Evolutionary conservation across 768 basidiomycete genomes (phyloP).

Genomic region (Termitomyces sp.): DNA sequence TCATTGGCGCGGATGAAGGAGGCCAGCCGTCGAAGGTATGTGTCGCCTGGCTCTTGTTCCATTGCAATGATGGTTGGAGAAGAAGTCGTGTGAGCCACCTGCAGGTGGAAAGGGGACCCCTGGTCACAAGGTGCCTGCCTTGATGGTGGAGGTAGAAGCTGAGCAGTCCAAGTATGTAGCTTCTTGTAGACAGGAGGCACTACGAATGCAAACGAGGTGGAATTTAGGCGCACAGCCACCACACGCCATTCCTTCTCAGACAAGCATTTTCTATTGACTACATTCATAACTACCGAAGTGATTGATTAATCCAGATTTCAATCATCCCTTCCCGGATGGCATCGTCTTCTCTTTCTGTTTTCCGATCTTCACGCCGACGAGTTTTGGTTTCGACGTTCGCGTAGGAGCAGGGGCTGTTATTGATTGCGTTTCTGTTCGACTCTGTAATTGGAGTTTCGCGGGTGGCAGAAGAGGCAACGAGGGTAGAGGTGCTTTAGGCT

Average conservation of each 20-base stretch:
- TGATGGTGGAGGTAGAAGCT: conserved; percentile 1
- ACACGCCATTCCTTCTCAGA: neutral
- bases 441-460: conserved; percentile 10
- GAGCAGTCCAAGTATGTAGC: neutral
- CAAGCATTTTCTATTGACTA: neutral
- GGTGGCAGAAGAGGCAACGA: conserved; percentile 24
- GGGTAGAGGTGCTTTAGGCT: conserved; percentile 23
- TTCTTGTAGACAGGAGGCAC: conserved; percentile 2
- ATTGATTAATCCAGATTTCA: neutral
- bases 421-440: conserved; percentile 9
- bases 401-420: conserved; percentile 2
- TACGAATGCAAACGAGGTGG: neutral
- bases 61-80: conserved; percentile 21
- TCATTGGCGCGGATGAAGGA: conserved; percentile 74
- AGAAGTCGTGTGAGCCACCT: conserved; percentile 17
- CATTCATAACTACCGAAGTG: neutral
- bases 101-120: conserved; percentile 9
- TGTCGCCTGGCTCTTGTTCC: conserved; percentile 65
- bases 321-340: conserved; percentile 6
- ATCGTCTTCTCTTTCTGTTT: conserved; percentile 31
- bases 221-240: neutral
- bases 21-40: conserved; percentile 69
- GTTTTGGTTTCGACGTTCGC: conserved; percentile 23
- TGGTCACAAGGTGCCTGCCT: conserved; percentile 10
- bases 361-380: conserved; percentile 41